These are phyloP conservation scores for Phytophthora nicotianae DNA, from an alignment of 352 stramenopile genomes.

Conservation along the genomic window DNA sequence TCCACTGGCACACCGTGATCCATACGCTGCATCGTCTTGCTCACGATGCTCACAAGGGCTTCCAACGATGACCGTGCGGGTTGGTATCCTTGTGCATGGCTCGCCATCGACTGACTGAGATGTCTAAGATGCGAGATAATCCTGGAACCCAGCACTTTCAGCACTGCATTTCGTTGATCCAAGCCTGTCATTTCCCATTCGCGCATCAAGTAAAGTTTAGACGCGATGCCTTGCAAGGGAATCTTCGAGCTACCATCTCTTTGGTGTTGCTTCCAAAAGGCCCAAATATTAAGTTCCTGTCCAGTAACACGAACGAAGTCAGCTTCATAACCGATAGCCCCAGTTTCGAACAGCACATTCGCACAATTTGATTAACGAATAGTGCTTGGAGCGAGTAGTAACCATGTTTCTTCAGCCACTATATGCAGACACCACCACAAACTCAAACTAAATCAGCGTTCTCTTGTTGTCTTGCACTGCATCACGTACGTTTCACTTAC, in stretches of 20 bases:
- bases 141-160: conserved; percentile 28
- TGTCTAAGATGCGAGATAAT: conserved; percentile 26
- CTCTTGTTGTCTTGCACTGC: neutral
- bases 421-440: neutral
- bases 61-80: conserved; percentile 29
- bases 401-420: conserved; percentile 69
- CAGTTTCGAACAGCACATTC: conserved; percentile 16
- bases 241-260: conserved; percentile 40
- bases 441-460: conserved; percentile 2
- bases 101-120: conserved; percentile 14
- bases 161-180: conserved; percentile 18
- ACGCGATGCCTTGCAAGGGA: conserved; percentile 47
- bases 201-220: conserved; percentile 53
- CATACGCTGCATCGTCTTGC: conserved; percentile 2
- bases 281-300: conserved; percentile 79
- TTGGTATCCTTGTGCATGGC: conserved; percentile 12
- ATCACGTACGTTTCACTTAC: conserved; percentile 22
- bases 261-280: conserved; percentile 48
- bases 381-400: conserved; percentile 74
- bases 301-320: conserved; percentile 10
- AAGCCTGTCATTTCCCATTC: conserved; percentile 51
- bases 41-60: conserved; percentile 27
- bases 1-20: conserved; percentile 29
- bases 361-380: conserved; percentile 79
- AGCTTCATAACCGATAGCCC: conserved; percentile 2